These are phyloP conservation scores for Aspergillus homomorphus DNA, from an alignment of 495 filamentous ascomycete species.

Conservation along the genomic window DNA sequence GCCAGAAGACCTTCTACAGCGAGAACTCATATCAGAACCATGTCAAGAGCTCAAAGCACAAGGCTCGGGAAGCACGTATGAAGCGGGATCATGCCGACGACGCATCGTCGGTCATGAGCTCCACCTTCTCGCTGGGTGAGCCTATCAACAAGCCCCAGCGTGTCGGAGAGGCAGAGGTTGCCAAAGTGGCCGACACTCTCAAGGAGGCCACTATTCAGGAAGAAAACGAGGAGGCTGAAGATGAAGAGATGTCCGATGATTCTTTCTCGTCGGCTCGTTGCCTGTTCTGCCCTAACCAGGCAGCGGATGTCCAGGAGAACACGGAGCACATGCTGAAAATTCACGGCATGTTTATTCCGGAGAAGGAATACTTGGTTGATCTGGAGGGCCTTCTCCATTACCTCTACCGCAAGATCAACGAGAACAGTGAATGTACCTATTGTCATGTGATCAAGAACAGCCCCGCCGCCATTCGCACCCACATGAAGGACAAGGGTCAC, in stretches of 20 bases:
- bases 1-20: conserved; percentile 91
- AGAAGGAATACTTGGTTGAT: conserved; percentile 75
- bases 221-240: conserved; percentile 27
- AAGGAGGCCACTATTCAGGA: conserved; percentile 71
- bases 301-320: conserved; percentile 68
- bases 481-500: conserved; percentile 96
- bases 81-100: conserved; percentile 56
- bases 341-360: conserved; percentile 96
- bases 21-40: conserved; percentile 96
- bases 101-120: conserved; percentile 82
- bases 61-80: conserved; percentile 56
- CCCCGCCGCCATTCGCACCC: conserved; percentile 74
- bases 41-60: conserved; percentile 86
- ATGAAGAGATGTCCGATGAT: conserved; percentile 31
- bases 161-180: conserved; percentile 63
- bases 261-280: conserved; percentile 61
- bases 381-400: conserved; percentile 77
- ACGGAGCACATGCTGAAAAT: conserved; percentile 83
- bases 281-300: conserved; percentile 85
- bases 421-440: conserved; percentile 76
- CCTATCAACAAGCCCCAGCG: conserved; percentile 53
- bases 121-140: conserved; percentile 86
- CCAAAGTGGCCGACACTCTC: conserved; percentile 73
- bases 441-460: conserved; percentile 77
- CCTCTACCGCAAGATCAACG: conserved; percentile 68